Evolutionary conservation across 2,329 filamentous ascomycete genomes (phyloP).

Genomic region (Fusarium sp.): DNA sequence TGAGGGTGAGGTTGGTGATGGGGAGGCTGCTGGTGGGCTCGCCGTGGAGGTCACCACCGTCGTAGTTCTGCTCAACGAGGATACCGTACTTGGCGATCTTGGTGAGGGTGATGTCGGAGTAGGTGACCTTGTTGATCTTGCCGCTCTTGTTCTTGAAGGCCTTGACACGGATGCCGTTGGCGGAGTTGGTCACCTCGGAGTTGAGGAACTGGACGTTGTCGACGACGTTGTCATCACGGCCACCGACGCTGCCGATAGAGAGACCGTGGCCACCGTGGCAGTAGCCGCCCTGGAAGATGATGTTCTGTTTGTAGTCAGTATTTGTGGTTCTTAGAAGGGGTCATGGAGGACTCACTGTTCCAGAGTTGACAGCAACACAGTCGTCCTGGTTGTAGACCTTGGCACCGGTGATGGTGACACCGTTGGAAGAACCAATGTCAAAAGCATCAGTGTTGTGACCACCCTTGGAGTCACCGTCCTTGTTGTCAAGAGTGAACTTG

Average conservation of each 20-base stretch:
- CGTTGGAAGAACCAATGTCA: slow-evolving; percentile 64
- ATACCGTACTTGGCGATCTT: slow-evolving; percentile 54
- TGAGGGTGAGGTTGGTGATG: slow-evolving; percentile 61
- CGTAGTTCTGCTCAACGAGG: slow-evolving; percentile 59
- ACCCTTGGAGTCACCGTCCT: slow-evolving; percentile 51
- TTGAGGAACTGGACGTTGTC: slow-evolving; percentile 62
- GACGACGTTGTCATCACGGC: slow-evolving; percentile 65
- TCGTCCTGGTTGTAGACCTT: slow-evolving; percentile 72
- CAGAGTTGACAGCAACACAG: slow-evolving; percentile 69
- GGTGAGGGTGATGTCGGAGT: slow-evolving; percentile 58
- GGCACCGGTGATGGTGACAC: slow-evolving; percentile 64
- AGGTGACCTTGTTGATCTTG: slow-evolving; percentile 57
- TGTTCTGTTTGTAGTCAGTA: slow-evolving; percentile 47
- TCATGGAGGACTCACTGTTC: slow-evolving; percentile 40
- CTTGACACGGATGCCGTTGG: slow-evolving; percentile 65
- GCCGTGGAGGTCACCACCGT: slow-evolving; percentile 60
- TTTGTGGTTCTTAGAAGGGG: rapidly evolving
- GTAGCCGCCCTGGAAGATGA: slow-evolving; percentile 58
- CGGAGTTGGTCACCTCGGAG: slow-evolving; percentile 62
- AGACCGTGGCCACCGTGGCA: slow-evolving; percentile 61
- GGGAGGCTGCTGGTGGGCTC: slow-evolving; percentile 60
- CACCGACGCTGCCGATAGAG: slow-evolving; percentile 59
- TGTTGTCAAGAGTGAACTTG: slow-evolving; percentile 56
- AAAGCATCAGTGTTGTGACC: slow-evolving; percentile 71
- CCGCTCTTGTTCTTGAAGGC: slow-evolving; percentile 61